These are phyloP conservation scores for Didymella pomorum DNA, from an alignment of 2,329 filamentous ascomycete species.

Conservation along the genomic window DNA sequence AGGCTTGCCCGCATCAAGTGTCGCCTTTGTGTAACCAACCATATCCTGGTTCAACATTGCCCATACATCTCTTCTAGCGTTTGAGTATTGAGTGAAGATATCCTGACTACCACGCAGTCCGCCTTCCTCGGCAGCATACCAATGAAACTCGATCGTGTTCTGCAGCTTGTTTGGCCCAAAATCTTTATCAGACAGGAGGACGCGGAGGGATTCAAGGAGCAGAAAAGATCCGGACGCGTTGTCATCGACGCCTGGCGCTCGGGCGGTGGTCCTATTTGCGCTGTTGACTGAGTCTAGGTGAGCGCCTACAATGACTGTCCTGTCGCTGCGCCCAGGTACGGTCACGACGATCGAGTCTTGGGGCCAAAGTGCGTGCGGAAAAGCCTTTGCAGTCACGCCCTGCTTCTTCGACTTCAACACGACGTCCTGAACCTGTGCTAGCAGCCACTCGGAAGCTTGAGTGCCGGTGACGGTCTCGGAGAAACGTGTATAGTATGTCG, in stretches of 20 bases:
- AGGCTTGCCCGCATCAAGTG: conserved; percentile 69
- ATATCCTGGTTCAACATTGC: conserved; percentile 99
- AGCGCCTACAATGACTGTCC: conserved; percentile 85
- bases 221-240: conserved; percentile 91
- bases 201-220: conserved; percentile 86
- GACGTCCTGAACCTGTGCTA: conserved; percentile 74
- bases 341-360: conserved; percentile 90
- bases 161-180: conserved; percentile 71
- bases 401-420: conserved; percentile 74
- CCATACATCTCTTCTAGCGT: conserved; percentile 76
- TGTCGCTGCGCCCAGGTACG: conserved; percentile 82
- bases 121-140: conserved; percentile 89
- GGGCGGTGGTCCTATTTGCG: conserved; percentile 72
- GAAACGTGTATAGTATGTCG: conserved; percentile 31
- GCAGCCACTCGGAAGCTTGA: conserved; percentile 85
- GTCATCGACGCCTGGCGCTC: conserved; percentile 87
- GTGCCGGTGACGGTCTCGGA: conserved; percentile 59
- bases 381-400: conserved; percentile 65
- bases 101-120: conserved; percentile 86
- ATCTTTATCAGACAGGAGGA: conserved; percentile 73
- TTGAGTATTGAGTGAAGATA: conserved; percentile 82
- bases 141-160: conserved; percentile 95
- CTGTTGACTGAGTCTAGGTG: conserved; percentile 96
- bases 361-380: conserved; percentile 63
- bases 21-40: conserved; percentile 71